Conservation (phyloP, 148 eudicot species). For the Chenopodium formosanum region DNA sequence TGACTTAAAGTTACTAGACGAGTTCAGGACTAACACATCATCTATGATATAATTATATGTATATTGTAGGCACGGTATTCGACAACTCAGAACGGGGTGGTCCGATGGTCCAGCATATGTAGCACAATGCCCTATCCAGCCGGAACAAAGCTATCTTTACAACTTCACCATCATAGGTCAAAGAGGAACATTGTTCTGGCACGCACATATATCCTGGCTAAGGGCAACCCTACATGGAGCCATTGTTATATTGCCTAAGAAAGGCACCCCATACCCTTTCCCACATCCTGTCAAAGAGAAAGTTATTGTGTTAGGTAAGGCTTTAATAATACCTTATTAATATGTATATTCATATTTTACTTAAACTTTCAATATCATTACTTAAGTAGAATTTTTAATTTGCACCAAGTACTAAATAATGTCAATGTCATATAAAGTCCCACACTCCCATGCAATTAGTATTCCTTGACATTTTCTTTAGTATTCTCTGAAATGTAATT, state of each 20-base stretch:
- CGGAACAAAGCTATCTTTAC: conserved; percentile 60
- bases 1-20: not conserved
- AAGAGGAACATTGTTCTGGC: conserved; percentile 84
- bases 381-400: not conserved
- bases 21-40: not conserved
- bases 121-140: conserved; percentile 76
- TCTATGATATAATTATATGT: not conserved
- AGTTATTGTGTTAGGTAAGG: conserved; percentile 54
- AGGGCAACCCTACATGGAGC: conserved; percentile 80
- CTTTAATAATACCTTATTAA: not conserved
- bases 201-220: conserved; percentile 78
- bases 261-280: conserved; percentile 65
- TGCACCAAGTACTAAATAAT: not conserved
- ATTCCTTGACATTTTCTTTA: not conserved
- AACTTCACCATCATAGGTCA: conserved; percentile 79
- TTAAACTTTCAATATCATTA: not conserved
- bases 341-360: not conserved
- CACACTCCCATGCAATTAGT: conserved; percentile 3
- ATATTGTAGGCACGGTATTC: conserved; percentile 60
- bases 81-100: conserved; percentile 77
- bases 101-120: conserved; percentile 87
- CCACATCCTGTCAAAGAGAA: conserved; percentile 62
- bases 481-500: not conserved
- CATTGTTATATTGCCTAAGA: conserved; percentile 63
- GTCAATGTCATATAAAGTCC: conserved; percentile 7